Conservation (phyloP, 345 rosid genomes). For the Fremontodendron californicum region DNA sequence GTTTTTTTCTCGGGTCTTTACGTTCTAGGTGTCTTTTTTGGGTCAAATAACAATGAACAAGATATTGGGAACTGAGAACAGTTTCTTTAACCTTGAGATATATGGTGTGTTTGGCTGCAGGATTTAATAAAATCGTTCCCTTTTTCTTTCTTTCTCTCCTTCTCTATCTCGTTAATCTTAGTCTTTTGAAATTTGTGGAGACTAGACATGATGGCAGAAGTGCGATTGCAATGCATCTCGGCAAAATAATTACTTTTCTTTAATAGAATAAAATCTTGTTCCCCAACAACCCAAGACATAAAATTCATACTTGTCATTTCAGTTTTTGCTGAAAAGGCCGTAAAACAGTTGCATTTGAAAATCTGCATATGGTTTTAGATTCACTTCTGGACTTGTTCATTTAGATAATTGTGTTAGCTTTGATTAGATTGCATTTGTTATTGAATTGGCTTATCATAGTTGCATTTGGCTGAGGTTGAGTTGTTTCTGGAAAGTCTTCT, state of each 20-base stretch:
- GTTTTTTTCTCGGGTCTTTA: constrained; percentile 17
- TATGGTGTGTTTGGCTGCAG: constrained; percentile 6
- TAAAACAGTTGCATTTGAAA: neutral
- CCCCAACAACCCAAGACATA: neutral
- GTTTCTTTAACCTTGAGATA: neutral
- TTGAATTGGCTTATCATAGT: neutral
- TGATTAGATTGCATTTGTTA: neutral
- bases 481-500: neutral
- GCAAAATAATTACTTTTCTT: neutral
- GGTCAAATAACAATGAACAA: neutral
- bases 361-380: neutral
- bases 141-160: neutral
- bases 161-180: neutral
- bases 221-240: neutral
- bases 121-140: neutral
- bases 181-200: neutral
- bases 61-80: constrained; percentile 22
- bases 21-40: constrained; percentile 4
- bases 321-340: too few relatives aligned
- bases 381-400: neutral
- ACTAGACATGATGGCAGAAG: neutral
- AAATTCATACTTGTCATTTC: neutral
- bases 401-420: neutral
- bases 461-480: neutral
- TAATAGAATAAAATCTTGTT: neutral